Base-by-base conservation (phyloP, 495 filamentous ascomycete species). In the Patellaria atrata region DNA sequence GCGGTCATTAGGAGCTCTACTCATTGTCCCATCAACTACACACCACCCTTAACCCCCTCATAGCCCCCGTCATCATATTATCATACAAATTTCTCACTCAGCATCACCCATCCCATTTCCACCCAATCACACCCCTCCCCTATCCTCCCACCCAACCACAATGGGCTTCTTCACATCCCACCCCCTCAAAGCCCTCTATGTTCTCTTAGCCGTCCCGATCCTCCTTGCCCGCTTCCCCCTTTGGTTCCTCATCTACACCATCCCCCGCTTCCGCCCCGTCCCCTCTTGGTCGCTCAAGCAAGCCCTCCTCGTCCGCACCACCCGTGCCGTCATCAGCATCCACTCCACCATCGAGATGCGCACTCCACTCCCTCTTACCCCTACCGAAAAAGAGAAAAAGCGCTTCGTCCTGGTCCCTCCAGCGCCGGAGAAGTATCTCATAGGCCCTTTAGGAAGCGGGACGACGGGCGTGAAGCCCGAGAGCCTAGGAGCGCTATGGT, bases 401-500 rank as follows among this genome's bases (percentile, higher is more conserved):
- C 40, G 48, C 5, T 57, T 55, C 34, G 46, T 54, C 23, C 33
- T 49, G 13, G 41, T 60, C 19, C 21, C 40, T 21, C 46, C 56
- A 5, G 50, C 37, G 1, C 0, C 10, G 0, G 10, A 4, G 14
- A 31, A 47, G 0, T 38, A 44, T 5, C 61, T 58, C 38, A 40
- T 18, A 0, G 56, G 54, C 11, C 39, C 55, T 11, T 38, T 57
- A 3, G 13, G 18, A 3, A 35, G 49, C 22, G 16, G 23, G 7
- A 48, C 55, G 32, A 7, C 28, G 11, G 29, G 51, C 11, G 40
- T 56, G 26, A 39, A 50, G 29, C 57, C 59, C 1, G 48, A 45
- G n/a, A 30, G 33, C 10, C 50, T 57, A 3, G 58, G 54, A 14
- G 57, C 39, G 2, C 59, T 50, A 4, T 61, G 58, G 59, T 59